phyloP scores from a whole-genome alignment of 2,329 filamentous ascomycete genomes.

The Ophiostoma himal-ulmi region DNA sequence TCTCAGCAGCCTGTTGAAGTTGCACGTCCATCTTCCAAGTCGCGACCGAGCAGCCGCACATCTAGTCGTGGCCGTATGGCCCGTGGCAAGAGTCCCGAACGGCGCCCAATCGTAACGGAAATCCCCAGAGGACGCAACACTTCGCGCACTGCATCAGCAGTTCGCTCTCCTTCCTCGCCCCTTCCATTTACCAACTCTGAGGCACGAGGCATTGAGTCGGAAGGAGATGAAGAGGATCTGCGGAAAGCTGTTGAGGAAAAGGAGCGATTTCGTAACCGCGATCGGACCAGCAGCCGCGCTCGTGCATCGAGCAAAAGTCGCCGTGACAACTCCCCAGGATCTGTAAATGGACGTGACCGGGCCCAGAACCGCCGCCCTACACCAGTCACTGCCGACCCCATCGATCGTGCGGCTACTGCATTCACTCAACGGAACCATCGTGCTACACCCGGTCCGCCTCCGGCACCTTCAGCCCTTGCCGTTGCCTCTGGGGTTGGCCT shows the following conservation, averaged over 20 bases:
- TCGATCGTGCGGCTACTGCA: neutral
- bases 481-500: constrained; percentile 24
- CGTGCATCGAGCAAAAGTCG: constrained; percentile 44
- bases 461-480: constrained; percentile 25
- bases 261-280: constrained; percentile 51
- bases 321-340: constrained; percentile 29
- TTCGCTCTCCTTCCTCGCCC: constrained; percentile 73
- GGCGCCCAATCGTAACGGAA: constrained; percentile 41
- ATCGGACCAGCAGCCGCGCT: constrained; percentile 33
- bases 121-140: constrained; percentile 56
- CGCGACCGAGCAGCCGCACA: constrained; percentile 40
- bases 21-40: constrained; percentile 32
- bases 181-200: constrained; percentile 63
- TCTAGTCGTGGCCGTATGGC: constrained; percentile 42
- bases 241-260: constrained; percentile 48
- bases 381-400: neutral
- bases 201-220: constrained; percentile 49
- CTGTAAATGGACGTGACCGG: constrained; percentile 28
- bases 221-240: constrained; percentile 58
- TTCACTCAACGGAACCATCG: constrained; percentile 29
- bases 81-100: constrained; percentile 45
- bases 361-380: constrained; percentile 27
- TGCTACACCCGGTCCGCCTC: constrained; percentile 30
- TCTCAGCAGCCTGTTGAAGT: constrained; percentile 25
- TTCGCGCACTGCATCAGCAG: constrained; percentile 51